phyloP scores from a whole-genome alignment of 257 asterid genomes.

The Solanum infundibuliforme region DNA sequence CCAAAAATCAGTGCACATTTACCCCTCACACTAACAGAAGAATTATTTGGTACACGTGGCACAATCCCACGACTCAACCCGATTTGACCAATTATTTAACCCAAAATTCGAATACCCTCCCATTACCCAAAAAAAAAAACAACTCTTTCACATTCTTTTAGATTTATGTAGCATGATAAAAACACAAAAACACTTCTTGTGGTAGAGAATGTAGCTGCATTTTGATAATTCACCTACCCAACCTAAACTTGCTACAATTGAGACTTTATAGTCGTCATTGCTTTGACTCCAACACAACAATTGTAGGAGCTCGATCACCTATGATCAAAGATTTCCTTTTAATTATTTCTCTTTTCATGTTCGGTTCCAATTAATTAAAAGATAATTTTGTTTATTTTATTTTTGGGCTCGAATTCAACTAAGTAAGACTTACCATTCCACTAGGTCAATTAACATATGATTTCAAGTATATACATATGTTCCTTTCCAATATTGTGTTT shows the following conservation, averaged over 20 bases:
- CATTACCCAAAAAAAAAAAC: background rate
- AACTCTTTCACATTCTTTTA: background rate
- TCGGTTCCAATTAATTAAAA: no score
- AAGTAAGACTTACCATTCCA: background rate
- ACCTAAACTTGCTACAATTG: background rate
- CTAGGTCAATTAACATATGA: background rate
- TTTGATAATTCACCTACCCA: background rate
- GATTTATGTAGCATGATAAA: background rate
- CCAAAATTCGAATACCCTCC: no score
- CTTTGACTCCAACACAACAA: no score
- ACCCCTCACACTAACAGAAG: no score
- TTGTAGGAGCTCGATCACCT: background rate
- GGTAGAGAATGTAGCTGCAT: background rate
- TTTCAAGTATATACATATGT: background rate
- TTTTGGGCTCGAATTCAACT: background rate
- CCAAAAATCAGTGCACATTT: no score
- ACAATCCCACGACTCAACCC: no score
- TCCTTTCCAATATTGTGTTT: background rate
- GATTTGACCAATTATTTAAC: no score
- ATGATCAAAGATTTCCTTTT: background rate
- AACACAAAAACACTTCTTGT: background rate
- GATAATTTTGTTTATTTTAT: background rate
- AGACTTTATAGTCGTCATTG: background rate
- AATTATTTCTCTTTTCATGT: no score
- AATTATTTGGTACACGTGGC: no score